Percentiles rank a stretch among this genome's conserved stretches.
Conservation (phyloP, 2,329 filamentous ascomycete species). For the Cytospora piceae region DNA sequence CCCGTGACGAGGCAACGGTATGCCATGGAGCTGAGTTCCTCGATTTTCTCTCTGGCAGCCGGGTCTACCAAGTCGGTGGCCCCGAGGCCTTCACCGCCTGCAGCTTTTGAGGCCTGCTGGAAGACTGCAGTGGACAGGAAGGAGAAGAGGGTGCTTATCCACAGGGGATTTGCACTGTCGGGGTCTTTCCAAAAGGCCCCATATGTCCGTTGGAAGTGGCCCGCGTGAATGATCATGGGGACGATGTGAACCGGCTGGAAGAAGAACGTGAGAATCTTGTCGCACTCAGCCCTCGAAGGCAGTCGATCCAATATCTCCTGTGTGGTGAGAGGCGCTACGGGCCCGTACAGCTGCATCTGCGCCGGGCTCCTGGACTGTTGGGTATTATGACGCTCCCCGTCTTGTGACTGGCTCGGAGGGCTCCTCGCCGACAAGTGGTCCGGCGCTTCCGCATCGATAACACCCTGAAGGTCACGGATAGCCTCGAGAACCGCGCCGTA, state of each 20-base stretch:
- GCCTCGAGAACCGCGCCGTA: slow-evolving; percentile 48
- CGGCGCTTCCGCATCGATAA: slow-evolving; percentile 35
- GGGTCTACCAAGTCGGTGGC: slow-evolving; percentile 31
- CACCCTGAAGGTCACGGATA: slow-evolving; percentile 46
- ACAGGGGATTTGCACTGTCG: slow-evolving; percentile 46
- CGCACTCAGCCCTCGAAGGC: slow-evolving; percentile 43
- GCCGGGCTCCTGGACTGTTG: neutral
- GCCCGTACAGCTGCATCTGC: slow-evolving; percentile 38
- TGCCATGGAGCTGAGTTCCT: slow-evolving; percentile 43
- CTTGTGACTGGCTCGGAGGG: slow-evolving; percentile 4
- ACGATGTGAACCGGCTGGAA: slow-evolving; percentile 46
- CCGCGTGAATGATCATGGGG: slow-evolving; percentile 45
- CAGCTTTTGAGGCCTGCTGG: slow-evolving; percentile 41
- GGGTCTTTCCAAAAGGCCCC: slow-evolving; percentile 51
- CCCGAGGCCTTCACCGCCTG: slow-evolving; percentile 32
- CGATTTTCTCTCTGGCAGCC: slow-evolving; percentile 32
- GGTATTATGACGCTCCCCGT: slow-evolving; percentile 2
- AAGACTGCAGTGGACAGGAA: slow-evolving; percentile 48
- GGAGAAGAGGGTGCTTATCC: slow-evolving; percentile 56
- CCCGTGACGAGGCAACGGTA: slow-evolving; percentile 53
- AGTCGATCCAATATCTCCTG: slow-evolving; percentile 41
- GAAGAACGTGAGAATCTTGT: slow-evolving; percentile 44
- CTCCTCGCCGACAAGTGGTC: slow-evolving; percentile 19
- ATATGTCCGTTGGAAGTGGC: slow-evolving; percentile 53
- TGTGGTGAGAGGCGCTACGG: slow-evolving; percentile 36